Evolutionary conservation across 2,329 filamentous ascomycete genomes (phyloP).

Genomic region (Cadophora malorum): DNA sequence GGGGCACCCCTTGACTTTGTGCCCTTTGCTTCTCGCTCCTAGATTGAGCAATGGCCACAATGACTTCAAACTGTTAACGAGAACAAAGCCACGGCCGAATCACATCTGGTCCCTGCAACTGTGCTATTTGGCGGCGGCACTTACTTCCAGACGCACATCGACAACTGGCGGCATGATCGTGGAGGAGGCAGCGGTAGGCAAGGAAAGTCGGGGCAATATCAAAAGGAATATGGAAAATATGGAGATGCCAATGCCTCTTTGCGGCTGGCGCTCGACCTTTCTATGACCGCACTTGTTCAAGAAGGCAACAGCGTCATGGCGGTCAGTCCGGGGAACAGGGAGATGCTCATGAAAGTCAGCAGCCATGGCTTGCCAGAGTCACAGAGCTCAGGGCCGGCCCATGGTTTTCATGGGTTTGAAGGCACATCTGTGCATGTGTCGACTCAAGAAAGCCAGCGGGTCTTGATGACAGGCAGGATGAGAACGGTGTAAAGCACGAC

Average conservation of each 20-base stretch:
- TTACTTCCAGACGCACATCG: neutral
- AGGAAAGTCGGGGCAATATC: neutral
- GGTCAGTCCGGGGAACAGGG: conserved; percentile 25
- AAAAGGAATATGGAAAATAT: conserved; percentile 23
- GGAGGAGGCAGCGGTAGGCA: conserved; percentile 12
- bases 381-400: neutral
- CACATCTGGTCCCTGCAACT: neutral
- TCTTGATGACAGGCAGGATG: neutral
- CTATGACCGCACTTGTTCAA: conserved; percentile 16
- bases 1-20: conserved; percentile 15
- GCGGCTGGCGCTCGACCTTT: conserved; percentile 3
- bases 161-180: conserved; percentile 11
- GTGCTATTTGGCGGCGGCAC: neutral
- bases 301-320: conserved; percentile 16
- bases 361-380: conserved; percentile 7
- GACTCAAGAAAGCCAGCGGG: neutral
- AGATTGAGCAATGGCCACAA: conserved; percentile 4
- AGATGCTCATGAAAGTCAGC: conserved; percentile 16
- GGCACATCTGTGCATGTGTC: conserved; percentile 2
- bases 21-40: conserved; percentile 7
- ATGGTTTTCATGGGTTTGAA: neutral
- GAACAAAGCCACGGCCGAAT: conserved; percentile 4
- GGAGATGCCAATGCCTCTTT: conserved; percentile 4
- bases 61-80: neutral
- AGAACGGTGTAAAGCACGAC: conserved; percentile 6